Evolutionary conservation across 768 basidiomycete genomes (phyloP).

Genomic region (Leccinum imitatum): DNA sequence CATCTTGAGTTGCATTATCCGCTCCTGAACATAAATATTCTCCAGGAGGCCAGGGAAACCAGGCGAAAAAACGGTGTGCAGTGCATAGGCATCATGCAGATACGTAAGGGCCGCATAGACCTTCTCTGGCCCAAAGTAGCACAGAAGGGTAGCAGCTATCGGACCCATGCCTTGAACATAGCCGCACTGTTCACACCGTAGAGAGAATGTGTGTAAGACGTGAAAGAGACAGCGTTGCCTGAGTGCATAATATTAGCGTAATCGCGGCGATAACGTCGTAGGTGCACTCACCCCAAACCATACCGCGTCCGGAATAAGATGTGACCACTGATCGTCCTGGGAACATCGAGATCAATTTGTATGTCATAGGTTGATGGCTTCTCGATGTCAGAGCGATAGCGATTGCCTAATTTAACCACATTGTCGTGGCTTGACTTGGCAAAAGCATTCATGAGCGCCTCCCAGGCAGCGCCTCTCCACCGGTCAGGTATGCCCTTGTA

Average conservation of each 20-base stretch:
- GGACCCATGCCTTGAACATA: slow-evolving; percentile 99
- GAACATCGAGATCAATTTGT: slow-evolving; percentile 97
- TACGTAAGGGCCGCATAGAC: slow-evolving; percentile 82
- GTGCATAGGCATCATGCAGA: slow-evolving; percentile 84
- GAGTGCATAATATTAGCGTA: slow-evolving; percentile 13
- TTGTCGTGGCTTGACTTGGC: slow-evolving; percentile 47
- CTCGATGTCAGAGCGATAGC: slow-evolving; percentile 67
- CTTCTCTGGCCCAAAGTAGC: slow-evolving; percentile 89
- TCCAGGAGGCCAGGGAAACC: slow-evolving; percentile 96
- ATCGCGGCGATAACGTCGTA: slow-evolving; percentile 1
- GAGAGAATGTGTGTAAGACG: slow-evolving; percentile 88
- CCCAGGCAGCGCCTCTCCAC: slow-evolving; percentile 94
- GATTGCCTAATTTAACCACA: slow-evolving; percentile 41
- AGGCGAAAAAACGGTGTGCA: slow-evolving; percentile 88
- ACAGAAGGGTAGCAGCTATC: slow-evolving; percentile 90
- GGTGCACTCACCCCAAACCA: slow-evolving; percentile 78
- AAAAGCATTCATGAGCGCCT: slow-evolving; percentile 63
- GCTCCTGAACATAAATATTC: slow-evolving; percentile 94
- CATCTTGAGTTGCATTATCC: slow-evolving; percentile 82
- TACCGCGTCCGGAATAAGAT: slow-evolving; percentile 94
- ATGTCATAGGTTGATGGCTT: slow-evolving; percentile 88
- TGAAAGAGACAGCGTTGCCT: slow-evolving; percentile 96
- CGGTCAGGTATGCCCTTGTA: slow-evolving; percentile 98
- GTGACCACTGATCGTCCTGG: slow-evolving; percentile 93
- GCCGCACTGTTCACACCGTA: slow-evolving; percentile 82